Conservation (phyloP, 2,329 filamentous ascomycete species). For the Aspergillus novoparasiticus region DNA sequence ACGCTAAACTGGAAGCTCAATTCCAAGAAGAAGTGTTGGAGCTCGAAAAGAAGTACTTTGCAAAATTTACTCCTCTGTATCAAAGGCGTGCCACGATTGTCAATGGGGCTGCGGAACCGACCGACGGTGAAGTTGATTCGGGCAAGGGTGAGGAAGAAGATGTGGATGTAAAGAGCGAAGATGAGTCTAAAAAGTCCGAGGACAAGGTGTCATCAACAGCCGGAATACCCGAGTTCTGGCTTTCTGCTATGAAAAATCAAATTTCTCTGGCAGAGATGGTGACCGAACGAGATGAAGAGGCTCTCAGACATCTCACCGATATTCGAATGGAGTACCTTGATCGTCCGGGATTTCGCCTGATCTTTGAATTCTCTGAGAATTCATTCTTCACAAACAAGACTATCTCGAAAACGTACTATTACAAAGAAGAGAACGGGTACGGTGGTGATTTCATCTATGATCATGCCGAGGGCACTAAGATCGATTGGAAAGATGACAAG, state of each 20-base stretch:
- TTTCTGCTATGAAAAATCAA: constrained; percentile 99
- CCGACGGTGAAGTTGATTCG: constrained; percentile 80
- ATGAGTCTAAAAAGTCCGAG: constrained; percentile 52
- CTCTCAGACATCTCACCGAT: constrained; percentile 85
- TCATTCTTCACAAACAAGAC: constrained; percentile 97
- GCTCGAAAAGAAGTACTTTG: constrained; percentile 99
- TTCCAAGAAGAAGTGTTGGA: constrained; percentile 98
- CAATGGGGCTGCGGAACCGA: constrained; percentile 84
- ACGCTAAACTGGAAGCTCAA: constrained; percentile 95
- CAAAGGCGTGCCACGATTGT: constrained; percentile 91
- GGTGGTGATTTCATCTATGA: constrained; percentile 99
- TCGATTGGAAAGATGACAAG: constrained; percentile 92
- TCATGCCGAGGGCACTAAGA: constrained; percentile 96
- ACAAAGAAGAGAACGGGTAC: constrained; percentile 98
- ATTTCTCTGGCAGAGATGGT: constrained; percentile 97
- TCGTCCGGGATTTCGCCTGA: constrained; percentile 94
- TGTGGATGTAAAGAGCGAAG: constrained; percentile 62
- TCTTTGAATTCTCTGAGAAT: constrained; percentile 95
- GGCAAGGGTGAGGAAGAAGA: constrained; percentile 79
- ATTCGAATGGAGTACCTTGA: constrained; percentile 99
- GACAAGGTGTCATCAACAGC: constrained; percentile 54
- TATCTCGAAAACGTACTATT: constrained; percentile 97
- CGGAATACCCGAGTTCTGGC: constrained; percentile 98
- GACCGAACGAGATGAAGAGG: constrained; percentile 93
- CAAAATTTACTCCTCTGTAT: constrained; percentile 97